phyloP scores from a whole-genome alignment of 2,329 filamentous ascomycete species.

The Intubia oerlemansii region DNA sequence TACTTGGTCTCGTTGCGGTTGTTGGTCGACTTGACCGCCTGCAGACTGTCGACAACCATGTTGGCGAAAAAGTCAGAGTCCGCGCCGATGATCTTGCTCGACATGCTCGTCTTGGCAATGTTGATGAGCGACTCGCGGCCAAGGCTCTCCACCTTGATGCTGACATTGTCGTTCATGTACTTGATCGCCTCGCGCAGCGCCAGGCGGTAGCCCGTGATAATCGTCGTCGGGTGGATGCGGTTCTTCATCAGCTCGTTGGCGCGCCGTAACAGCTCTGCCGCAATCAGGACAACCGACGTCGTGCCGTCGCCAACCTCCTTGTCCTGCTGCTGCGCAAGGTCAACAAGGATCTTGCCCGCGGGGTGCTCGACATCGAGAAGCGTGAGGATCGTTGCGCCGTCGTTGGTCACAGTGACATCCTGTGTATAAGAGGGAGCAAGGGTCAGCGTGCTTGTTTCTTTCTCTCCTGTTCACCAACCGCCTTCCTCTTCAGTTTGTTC shows the following conservation, averaged over 20 bases:
- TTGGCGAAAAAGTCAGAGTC: conserved; percentile 95
- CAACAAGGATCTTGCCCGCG: conserved; percentile 93
- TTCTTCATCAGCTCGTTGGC: conserved; percentile 99
- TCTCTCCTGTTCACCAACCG: neutral
- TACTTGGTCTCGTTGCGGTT: conserved; percentile 84
- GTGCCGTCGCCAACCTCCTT: conserved; percentile 98
- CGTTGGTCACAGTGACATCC: conserved; percentile 96
- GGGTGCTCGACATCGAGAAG: conserved; percentile 95
- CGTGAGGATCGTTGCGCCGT: conserved; percentile 89
- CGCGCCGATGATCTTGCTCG: conserved; percentile 90
- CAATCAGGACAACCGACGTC: conserved; percentile 92
- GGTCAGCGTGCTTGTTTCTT: conserved; percentile 2
- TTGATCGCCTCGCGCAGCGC: conserved; percentile 90
- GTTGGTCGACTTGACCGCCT: conserved; percentile 83
- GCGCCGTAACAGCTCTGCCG: conserved; percentile 77
- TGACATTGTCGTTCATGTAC: conserved; percentile 98
- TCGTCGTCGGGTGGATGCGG: conserved; percentile 97
- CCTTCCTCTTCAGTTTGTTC: neutral
- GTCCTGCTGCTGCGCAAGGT: conserved; percentile 94
- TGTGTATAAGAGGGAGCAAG: too few species aligned
- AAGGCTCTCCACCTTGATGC: conserved; percentile 81
- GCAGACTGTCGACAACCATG: conserved; percentile 94
- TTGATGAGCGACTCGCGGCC: conserved; percentile 78
- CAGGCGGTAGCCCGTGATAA: conserved; percentile 94
- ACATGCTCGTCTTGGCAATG: conserved; percentile 98